phyloP scores from a whole-genome alignment of 805 yeast genomes.

The Saccharomycopsis fibuligera region DNA sequence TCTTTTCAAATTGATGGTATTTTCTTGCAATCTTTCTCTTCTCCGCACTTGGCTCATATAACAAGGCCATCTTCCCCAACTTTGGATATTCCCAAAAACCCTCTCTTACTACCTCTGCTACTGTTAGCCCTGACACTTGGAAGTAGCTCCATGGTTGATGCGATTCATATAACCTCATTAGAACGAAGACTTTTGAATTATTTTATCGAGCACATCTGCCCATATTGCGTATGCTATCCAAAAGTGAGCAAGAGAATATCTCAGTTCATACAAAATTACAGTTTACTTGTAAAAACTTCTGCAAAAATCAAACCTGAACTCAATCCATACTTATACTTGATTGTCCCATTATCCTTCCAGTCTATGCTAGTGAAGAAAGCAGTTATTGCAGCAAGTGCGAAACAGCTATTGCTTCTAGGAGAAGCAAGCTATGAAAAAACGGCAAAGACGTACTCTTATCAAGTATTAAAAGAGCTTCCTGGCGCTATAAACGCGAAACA shows the following conservation, averaged over 20 bases:
- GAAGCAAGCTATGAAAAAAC: conserved; percentile 26
- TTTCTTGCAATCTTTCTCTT: not conserved
- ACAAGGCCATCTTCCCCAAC: not conserved
- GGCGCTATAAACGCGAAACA: conserved; percentile 27
- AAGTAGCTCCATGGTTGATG: too few relatives aligned
- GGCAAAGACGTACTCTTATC: conserved; percentile 27
- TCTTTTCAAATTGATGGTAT: not conserved
- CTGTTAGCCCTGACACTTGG: not conserved
- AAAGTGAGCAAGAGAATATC: conserved; percentile 20
- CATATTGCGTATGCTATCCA: conserved; percentile 36
- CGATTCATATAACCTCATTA: too few relatives aligned
- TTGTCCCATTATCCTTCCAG: conserved; percentile 33
- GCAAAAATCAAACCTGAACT: conserved; percentile 26
- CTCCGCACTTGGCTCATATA: not conserved
- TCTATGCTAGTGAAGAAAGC: conserved; percentile 32
- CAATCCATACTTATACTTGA: conserved; percentile 34
- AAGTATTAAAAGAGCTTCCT: conserved; percentile 30
- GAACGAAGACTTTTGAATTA: conserved; percentile 24
- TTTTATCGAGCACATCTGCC: conserved; percentile 32
- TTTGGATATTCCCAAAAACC: not conserved
- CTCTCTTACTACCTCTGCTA: not conserved
- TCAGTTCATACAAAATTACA: conserved; percentile 6
- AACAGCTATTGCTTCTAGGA: conserved; percentile 30
- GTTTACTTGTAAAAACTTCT: too few relatives aligned
- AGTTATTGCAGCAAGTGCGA: conserved; percentile 33